Evolutionary conservation across 2,329 filamentous ascomycete genomes (phyloP).

Genomic region (Ascochyta viciae-villosae): DNA sequence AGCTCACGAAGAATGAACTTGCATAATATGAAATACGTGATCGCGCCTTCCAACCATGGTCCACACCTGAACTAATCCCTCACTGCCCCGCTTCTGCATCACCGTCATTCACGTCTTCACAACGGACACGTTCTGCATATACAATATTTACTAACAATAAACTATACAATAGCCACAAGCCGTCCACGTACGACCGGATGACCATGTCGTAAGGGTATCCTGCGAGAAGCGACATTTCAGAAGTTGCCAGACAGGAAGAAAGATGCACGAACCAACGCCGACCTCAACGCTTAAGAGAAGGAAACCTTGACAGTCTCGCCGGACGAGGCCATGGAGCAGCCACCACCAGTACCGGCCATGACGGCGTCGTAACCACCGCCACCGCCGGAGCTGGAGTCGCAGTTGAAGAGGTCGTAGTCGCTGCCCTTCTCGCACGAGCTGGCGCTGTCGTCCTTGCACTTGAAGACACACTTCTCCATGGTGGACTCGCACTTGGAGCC

Average conservation of each 20-base stretch:
- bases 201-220: slow-evolving; percentile 30
- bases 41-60: too few species aligned
- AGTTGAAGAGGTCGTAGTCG: slow-evolving; percentile 52
- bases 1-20: too few species aligned
- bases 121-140: neutral
- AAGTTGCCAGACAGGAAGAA: slow-evolving; percentile 21
- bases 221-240: slow-evolving; percentile 30
- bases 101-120: too few species aligned
- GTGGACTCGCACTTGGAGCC: slow-evolving; percentile 52
- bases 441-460: slow-evolving; percentile 45
- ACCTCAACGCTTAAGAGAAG: slow-evolving; percentile 24
- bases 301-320: slow-evolving; percentile 40
- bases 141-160: slow-evolving; percentile 26
- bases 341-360: slow-evolving; percentile 39
- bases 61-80: too few species aligned
- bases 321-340: slow-evolving; percentile 38
- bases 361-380: slow-evolving; percentile 39
- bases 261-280: slow-evolving; percentile 29
- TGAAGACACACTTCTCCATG: slow-evolving; percentile 54
- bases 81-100: too few species aligned
- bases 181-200: slow-evolving; percentile 24
- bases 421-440: slow-evolving; percentile 44
- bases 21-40: too few species aligned
- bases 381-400: slow-evolving; percentile 34
- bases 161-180: slow-evolving; percentile 34